phyloP scores from a whole-genome alignment of 805 yeast genomes.

The Tetrapisispora iriomotensis region DNA sequence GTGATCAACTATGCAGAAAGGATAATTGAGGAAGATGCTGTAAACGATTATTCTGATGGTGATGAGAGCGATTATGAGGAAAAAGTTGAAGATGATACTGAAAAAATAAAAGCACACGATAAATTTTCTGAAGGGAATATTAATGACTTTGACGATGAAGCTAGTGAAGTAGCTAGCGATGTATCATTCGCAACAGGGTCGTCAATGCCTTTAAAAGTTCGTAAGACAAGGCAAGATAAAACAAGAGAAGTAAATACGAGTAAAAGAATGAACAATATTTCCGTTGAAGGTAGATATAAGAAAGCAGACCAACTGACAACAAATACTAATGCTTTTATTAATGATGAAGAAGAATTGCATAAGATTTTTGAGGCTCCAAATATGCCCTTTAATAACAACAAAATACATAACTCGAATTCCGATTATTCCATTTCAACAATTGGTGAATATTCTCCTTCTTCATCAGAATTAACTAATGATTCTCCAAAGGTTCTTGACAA shows the following conservation, averaged over 20 bases:
- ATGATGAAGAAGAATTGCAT: slow-evolving; percentile 14
- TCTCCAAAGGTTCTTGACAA: slow-evolving; percentile 27
- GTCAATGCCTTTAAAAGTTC: slow-evolving; percentile 21
- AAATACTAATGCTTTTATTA: neutral
- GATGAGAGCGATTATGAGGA: slow-evolving; percentile 21
- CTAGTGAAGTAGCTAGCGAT: slow-evolving; percentile 26
- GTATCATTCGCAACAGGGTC: slow-evolving; percentile 26
- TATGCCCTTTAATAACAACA: slow-evolving; percentile 18
- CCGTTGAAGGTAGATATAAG: neutral
- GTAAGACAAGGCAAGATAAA: slow-evolving; percentile 14
- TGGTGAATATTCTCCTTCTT: slow-evolving; percentile 39
- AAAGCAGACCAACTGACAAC: slow-evolving; percentile 2
- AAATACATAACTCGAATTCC: slow-evolving; percentile 25
- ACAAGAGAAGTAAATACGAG: slow-evolving; percentile 6
- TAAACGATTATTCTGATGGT: slow-evolving; percentile 20
- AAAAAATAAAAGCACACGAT: slow-evolving; percentile 19
- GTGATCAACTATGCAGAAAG: slow-evolving; percentile 28
- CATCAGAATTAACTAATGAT: slow-evolving; percentile 35
- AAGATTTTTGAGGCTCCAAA: slow-evolving; percentile 24
- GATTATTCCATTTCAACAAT: slow-evolving; percentile 33
- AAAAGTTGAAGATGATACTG: slow-evolving; percentile 19
- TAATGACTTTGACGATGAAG: slow-evolving; percentile 17
- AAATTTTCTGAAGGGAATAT: slow-evolving; percentile 32
- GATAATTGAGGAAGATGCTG: slow-evolving; percentile 15
- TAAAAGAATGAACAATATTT: slow-evolving; percentile 4